These are phyloP conservation scores for Secale cereale DNA, from an alignment of 176 grass and related monocot species.

Conservation along the genomic window DNA sequence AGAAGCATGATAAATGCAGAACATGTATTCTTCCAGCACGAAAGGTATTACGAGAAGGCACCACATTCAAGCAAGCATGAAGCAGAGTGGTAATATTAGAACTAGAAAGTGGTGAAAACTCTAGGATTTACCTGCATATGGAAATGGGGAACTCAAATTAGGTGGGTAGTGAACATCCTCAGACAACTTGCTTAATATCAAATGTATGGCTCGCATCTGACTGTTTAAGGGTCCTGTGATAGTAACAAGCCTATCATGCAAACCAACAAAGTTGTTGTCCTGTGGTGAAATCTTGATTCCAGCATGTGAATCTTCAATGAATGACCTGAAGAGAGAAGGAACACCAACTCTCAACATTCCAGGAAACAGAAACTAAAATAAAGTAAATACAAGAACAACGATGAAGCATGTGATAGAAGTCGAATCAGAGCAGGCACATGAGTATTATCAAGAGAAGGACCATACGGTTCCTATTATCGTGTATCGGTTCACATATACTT, in stretches of 20 bases:
- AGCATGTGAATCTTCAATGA: constrained; percentile 92
- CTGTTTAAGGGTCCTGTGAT: constrained; percentile 79
- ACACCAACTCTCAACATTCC: neutral
- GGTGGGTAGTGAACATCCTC: no score
- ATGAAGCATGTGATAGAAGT: neutral
- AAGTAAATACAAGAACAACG: neutral
- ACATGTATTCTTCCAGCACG: no score
- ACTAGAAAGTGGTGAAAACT: no score
- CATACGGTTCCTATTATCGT: neutral
- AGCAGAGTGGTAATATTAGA: no score
- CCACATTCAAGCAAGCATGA: no score
- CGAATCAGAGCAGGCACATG: neutral
- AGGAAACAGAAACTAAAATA: neutral
- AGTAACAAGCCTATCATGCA: constrained; percentile 96
- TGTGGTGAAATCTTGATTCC: constrained; percentile 98
- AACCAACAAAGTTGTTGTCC: constrained; percentile 82
- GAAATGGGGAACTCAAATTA: no score
- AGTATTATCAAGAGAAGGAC: neutral
- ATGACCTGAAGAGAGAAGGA: constrained; percentile 47
- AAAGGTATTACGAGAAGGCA: no score
- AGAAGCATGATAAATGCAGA: no score
- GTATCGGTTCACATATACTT: neutral
- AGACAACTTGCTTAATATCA: constrained; percentile 79
- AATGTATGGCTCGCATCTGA: constrained; percentile 82
- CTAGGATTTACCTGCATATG: no score